A percentile compares a stretch with the other conserved stretches of the same genome.
Evolutionary conservation across 2,329 filamentous ascomycete genomes (phyloP).

Genomic region (Claviceps sp.): DNA sequence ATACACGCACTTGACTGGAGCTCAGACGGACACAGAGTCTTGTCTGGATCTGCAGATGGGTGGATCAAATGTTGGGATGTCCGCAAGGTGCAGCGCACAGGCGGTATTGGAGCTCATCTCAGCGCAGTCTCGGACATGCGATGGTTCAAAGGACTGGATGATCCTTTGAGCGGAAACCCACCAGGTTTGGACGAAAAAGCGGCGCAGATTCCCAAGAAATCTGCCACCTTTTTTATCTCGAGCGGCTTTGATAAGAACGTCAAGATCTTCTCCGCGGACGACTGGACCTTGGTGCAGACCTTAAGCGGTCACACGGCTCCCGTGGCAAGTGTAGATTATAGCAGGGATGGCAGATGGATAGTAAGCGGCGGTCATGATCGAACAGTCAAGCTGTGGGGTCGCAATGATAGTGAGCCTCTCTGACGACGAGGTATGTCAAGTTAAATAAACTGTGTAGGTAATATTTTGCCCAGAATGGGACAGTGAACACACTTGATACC

Average conservation of each 20-base stretch:
- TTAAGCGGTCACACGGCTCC: constrained; percentile 85
- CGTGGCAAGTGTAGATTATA: constrained; percentile 82
- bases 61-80: constrained; percentile 99
- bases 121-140: constrained; percentile 85
- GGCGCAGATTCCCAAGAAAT: constrained; percentile 61
- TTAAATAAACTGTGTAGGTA: neutral
- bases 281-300: constrained; percentile 83
- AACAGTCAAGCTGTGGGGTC: constrained; percentile 91
- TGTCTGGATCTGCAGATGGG: constrained; percentile 86
- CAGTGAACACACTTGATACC: neutral
- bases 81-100: constrained; percentile 70
- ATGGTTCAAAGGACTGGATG: constrained; percentile 85
- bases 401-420: constrained; percentile 55
- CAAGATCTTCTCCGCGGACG: constrained; percentile 90
- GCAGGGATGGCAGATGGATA: constrained; percentile 78
- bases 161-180: constrained; percentile 47
- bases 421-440: constrained; percentile 13
- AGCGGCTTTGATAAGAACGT: constrained; percentile 90
- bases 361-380: constrained; percentile 88
- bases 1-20: constrained; percentile 93
- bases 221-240: constrained; percentile 82
- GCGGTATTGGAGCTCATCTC: constrained; percentile 79
- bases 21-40: constrained; percentile 75
- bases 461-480: neutral
- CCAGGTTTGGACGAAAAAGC: constrained; percentile 53